phyloP scores from a whole-genome alignment of 495 filamentous ascomycete species.

The Cladorrhinum samala region DNA sequence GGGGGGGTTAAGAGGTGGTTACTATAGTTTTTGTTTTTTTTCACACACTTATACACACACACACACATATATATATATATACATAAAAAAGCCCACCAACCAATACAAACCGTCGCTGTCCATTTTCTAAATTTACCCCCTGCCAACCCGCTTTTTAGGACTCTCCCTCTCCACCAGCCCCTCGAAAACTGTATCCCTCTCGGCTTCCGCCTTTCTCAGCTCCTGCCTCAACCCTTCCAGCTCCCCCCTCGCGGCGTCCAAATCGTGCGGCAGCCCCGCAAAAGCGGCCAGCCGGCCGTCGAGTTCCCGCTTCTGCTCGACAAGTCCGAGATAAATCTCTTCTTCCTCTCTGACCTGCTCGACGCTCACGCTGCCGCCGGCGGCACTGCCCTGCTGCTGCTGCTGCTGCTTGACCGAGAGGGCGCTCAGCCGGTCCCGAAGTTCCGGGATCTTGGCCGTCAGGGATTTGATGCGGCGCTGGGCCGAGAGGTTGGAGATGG shows the following conservation, averaged over 20 bases:
- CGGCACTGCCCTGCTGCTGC: conserved; percentile 35
- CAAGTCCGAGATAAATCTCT: conserved; percentile 43
- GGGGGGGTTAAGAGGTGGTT: too few species aligned
- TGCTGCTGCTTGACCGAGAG: conserved; percentile 3
- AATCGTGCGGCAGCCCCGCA: conserved; percentile 63
- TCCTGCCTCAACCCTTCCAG: conserved; percentile 59
- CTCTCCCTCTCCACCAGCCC: conserved; percentile 47
- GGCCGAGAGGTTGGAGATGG: conserved; percentile 56
- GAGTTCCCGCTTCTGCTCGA: conserved; percentile 47
- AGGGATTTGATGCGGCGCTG: conserved; percentile 55
- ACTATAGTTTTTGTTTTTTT: too few species aligned
- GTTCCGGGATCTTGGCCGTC: conserved; percentile 49
- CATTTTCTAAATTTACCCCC: too few species aligned
- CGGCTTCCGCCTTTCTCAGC: conserved; percentile 47
- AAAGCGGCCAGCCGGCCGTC: conserved; percentile 55
- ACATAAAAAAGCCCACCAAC: too few species aligned
- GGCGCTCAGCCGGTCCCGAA: conserved; percentile 31
- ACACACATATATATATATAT: too few species aligned
- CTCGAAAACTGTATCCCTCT: conserved; percentile 67
- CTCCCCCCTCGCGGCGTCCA: conserved; percentile 56
- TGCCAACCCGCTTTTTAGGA: conserved; percentile 30
- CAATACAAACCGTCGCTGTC: too few species aligned
- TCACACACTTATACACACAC: too few species aligned
- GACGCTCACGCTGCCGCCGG: too few species aligned
- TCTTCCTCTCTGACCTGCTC: conserved; percentile 47